These are phyloP conservation scores for Phytophthora litchii DNA, from an alignment of 352 stramenopile genomes.

Conservation along the genomic window DNA sequence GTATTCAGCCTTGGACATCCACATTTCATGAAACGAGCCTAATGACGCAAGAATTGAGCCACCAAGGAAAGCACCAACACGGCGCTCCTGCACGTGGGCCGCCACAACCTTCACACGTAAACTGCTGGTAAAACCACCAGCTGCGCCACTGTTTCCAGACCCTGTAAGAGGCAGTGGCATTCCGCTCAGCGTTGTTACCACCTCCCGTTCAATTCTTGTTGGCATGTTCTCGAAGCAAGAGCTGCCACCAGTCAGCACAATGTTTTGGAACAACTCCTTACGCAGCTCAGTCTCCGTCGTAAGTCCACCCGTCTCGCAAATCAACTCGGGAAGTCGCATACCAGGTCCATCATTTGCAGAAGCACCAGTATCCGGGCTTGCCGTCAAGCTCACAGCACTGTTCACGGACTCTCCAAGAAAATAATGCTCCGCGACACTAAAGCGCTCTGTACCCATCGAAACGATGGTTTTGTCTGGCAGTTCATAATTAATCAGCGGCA, in stretches of 20 bases:
- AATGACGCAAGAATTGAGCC: constrained; percentile 97
- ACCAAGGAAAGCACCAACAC: constrained; percentile 86
- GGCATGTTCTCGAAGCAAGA: constrained; percentile 88
- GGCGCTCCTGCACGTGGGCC: constrained; percentile 66
- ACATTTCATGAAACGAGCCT: constrained; percentile 99
- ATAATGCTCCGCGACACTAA: constrained; percentile 90
- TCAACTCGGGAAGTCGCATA: constrained; percentile 64
- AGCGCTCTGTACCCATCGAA: constrained; percentile 83
- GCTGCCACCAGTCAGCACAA: constrained; percentile 75
- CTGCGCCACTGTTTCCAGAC: constrained; percentile 10
- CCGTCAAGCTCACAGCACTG: constrained; percentile 6
- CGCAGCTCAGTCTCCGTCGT: constrained; percentile 77
- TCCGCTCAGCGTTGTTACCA: constrained; percentile 57
- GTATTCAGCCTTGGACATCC: constrained; percentile 99
- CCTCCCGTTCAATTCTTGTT: constrained; percentile 64
- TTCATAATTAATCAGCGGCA: constrained; percentile 78
- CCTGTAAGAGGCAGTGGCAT: constrained; percentile 36
- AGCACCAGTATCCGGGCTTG: constrained; percentile 5
- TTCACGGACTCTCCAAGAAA: constrained; percentile 48
- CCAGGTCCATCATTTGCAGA: constrained; percentile 13
- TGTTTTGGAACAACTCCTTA: constrained; percentile 85
- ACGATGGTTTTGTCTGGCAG: constrained; percentile 84
- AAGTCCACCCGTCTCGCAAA: constrained; percentile 65
- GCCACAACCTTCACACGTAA: constrained; percentile 77
- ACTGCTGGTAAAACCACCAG: constrained; percentile 38